Evolutionary conservation across 176 grass and related monocot species (phyloP), one percentile per base, ranked within the genome.

Genomic region (Paspalum notatum): DNA sequence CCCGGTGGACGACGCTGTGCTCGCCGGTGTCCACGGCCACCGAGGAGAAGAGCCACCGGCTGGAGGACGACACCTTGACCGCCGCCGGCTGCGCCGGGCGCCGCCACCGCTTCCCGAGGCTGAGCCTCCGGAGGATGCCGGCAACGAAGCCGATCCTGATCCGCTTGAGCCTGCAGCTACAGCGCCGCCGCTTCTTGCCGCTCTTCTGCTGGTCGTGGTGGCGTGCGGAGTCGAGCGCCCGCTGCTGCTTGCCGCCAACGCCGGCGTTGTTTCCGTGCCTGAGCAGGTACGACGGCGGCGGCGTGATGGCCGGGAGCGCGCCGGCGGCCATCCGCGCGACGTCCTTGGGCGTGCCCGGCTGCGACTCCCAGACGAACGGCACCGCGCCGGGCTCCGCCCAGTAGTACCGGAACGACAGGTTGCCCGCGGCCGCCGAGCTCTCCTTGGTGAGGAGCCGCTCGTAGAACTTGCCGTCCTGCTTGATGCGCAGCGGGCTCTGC

Each of bases 281-380:
- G 32, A 84, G 69, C 22, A 78, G 75, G 85, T 88, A 91, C 21
- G 90, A 90, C 37, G 93, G 90, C 1, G 93, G 93, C n/a, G 89
- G 84, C 13, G 87, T 91, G 80, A 91, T 86, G 66, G 90, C 61
- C 14, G 93, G 92, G 49, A 91, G 53, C 21, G 62, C 48, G 77
- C 87, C 76, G 63, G 55, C 47, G 47, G 50, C 77, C 71, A 79
- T 59, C 26, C 75, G 62, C 12, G 83, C 53, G 15, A 63, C n/a
- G 65, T 80, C 51, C 79, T 92, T 92, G 26, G 95, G 95, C 38
- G 87, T 97, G 40, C 95, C 95, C 2, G 95, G 95, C 74, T 91
- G 72, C 9, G 92, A 82, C 92, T 97, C 95, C 95, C 95, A 97
- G 8, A 83, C 16, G 80, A 97, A 97, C n/a, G 95, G 95, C 61